Evolutionary conservation across 2,329 filamentous ascomycete genomes (phyloP), one percentile per base, ranked within the genome.

Genomic region (Akanthomyces uredinophilus): DNA sequence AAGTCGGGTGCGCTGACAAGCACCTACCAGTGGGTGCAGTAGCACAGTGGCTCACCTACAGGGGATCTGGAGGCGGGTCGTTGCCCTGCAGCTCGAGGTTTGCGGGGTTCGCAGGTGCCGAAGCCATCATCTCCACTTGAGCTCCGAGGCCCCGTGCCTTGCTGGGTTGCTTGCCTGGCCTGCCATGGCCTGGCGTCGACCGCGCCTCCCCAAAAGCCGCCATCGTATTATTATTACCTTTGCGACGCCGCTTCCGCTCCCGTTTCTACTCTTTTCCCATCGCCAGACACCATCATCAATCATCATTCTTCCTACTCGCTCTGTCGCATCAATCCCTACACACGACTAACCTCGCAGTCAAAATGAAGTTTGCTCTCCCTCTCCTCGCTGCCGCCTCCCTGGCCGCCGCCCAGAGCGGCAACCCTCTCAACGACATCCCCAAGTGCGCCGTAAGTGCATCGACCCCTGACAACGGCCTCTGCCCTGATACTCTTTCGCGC

Each of bases 391-490:
- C 73, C 51, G 65, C 71, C 47, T 70, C 69, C 52, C 63, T 76
- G 43, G 74, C 66, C 63, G 70, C 69, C 56, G 75, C 74, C 10
- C 74, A 77, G 66, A 27, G 14, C 27, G 27, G 27, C 37, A 54
- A 59, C 56, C 56, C 46, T 20, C 46, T 68, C 32, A 67, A 65
- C 54, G 66, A 69, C 59, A 68, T 79, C 47, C 76, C 77, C 20
- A 59, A 29, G 4, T 79, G 77, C 65, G 76, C 76, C 63, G 76
- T 78, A 73, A 61, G 76, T 73, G n/a, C n/a, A 20, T 10, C 46
- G 22, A n/a, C 18, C 6, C 20, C 4, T 1, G 18, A 46, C n/a
- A 24, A 14, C n/a, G 8, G 37, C 5, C 6, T 18, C 24, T 39
- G 16, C 56, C 52, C 52, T 14, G 16, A 6, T n/a, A 10, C 20